Conservation (phyloP, 768 basidiomycete genomes). For the Grammothele lineata region DNA sequence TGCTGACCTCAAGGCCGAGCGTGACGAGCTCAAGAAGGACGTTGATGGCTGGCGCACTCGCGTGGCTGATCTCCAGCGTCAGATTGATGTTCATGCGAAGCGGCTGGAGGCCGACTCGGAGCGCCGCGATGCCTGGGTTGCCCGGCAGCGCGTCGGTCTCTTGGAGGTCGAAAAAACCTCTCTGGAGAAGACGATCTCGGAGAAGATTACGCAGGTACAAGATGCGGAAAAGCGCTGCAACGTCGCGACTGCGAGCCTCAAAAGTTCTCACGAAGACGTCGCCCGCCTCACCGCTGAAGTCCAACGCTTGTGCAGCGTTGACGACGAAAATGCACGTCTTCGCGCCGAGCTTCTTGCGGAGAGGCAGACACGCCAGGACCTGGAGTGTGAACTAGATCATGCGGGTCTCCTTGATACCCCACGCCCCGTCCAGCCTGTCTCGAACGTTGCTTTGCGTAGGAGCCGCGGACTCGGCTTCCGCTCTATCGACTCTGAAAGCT, state of each 20-base stretch:
- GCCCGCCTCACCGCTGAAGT: slow-evolving; percentile 29
- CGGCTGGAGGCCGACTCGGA: slow-evolving; percentile 67
- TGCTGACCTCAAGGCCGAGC: slow-evolving; percentile 78
- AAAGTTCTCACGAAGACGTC: slow-evolving; percentile 34
- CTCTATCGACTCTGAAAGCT: slow-evolving; percentile 63
- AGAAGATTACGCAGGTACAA: slow-evolving; percentile 27
- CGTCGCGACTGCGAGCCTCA: slow-evolving; percentile 21
- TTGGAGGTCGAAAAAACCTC: slow-evolving; percentile 64
- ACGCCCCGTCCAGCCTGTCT: slow-evolving; percentile 24
- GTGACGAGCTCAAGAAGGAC: slow-evolving; percentile 86
- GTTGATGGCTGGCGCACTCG: slow-evolving; percentile 83
- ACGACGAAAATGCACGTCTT: slow-evolving; percentile 34
- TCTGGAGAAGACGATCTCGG: slow-evolving; percentile 45
- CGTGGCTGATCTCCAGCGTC: slow-evolving; percentile 72
- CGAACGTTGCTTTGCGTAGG: slow-evolving; percentile 26
- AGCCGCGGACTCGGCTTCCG: slow-evolving; percentile 45
- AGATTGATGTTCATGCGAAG: slow-evolving; percentile 57
- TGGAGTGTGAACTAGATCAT: slow-evolving; percentile 51
- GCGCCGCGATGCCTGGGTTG: slow-evolving; percentile 78
- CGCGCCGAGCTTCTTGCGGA: slow-evolving; percentile 17
- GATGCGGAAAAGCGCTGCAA: slow-evolving; percentile 27
- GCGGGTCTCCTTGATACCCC: slow-evolving; percentile 41
- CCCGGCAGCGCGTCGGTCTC: slow-evolving; percentile 65
- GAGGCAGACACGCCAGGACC: slow-evolving; percentile 34
- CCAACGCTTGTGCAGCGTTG: slow-evolving; percentile 24